Evolutionary conservation across 2,329 filamentous ascomycete species (phyloP).

Genomic region (Beauveria bassiana): DNA sequence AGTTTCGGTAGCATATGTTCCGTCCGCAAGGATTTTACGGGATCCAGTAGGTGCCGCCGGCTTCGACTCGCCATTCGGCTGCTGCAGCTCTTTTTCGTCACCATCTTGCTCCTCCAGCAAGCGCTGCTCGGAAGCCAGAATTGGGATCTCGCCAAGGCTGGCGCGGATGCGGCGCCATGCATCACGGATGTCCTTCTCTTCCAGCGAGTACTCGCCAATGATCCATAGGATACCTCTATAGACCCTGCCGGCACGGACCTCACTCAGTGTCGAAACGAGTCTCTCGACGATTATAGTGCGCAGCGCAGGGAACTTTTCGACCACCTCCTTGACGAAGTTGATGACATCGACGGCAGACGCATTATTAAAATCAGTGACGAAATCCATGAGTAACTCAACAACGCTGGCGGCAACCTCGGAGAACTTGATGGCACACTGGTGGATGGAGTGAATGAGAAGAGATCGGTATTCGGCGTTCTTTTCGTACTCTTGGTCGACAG

Average conservation of each 20-base stretch:
- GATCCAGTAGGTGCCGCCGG: slow-evolving; percentile 71
- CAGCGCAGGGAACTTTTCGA: slow-evolving; percentile 92
- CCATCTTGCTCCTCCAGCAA: slow-evolving; percentile 79
- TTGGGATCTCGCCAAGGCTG: slow-evolving; percentile 93
- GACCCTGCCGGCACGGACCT: slow-evolving; percentile 94
- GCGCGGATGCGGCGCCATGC: slow-evolving; percentile 95
- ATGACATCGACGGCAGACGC: slow-evolving; percentile 95
- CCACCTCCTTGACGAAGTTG: slow-evolving; percentile 96
- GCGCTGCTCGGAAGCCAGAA: slow-evolving; percentile 88
- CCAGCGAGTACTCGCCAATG: slow-evolving; percentile 90
- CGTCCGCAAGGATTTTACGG: slow-evolving; percentile 86
- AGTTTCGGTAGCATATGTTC: slow-evolving; percentile 95
- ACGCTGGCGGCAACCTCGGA: slow-evolving; percentile 96
- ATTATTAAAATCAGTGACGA: slow-evolving; percentile 97
- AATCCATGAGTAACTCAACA: slow-evolving; percentile 96
- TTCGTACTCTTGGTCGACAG: slow-evolving; percentile 96
- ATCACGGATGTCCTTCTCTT: slow-evolving; percentile 88
- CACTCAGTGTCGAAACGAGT: slow-evolving; percentile 80
- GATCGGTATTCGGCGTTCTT: slow-evolving; percentile 96
- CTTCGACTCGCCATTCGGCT: slow-evolving; percentile 76
- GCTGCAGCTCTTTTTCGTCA: slow-evolving; percentile 53
- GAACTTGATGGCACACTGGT: slow-evolving; percentile 98
- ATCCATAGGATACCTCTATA: slow-evolving; percentile 97
- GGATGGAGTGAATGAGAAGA: slow-evolving; percentile 91
- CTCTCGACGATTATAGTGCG: slow-evolving; percentile 81